Base-by-base conservation (phyloP, 1,139 yeast genomes). In the Yamadazyma triangularis region DNA sequence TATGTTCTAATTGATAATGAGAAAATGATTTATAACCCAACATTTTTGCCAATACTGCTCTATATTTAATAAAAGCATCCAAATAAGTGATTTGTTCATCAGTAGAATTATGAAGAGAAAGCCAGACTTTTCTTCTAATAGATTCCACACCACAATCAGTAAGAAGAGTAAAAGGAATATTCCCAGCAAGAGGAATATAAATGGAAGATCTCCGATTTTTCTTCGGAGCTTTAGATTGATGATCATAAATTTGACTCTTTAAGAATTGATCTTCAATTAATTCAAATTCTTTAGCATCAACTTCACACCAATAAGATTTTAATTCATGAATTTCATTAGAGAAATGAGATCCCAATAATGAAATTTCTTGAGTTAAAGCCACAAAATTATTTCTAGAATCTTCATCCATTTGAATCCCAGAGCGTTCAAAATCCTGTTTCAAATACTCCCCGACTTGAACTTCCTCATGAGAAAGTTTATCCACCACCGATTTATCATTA, bases 401-500 rank as follows among this genome's bases (percentile, higher is more conserved):
- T 0, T 80, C 77, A 45, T 77, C 82, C 79, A 89, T 79, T 47
- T 82, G 83, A 24, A 89, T 85, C 1, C 98, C 98, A 0, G 96
- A 85, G 42, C 88, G 79, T 45, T 85, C 85, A 51, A 91, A 91
- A 55, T 93, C 99, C 31, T 84, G 79, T 39, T 81, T 65, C 27
- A 93, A 65, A 29, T 88, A 74, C 33, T 76, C 72, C 0, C 96
- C 98, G 2, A 89, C 97, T 32, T 81, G 74, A 10, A 76, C 53
- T 50, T 93, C 97, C 56, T 93, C 98, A 2, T 59, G 57, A 2
- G 79, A 55, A 18, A 89, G 61, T 16, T 58, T 43, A 1, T 44
- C 29, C 4, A 51, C 36, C 2, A 81, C 56, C 4, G 41, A 33
- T 4, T 60, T 51, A 29, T 72, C 71, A 3, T 63, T 54, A 36